phyloP scores from a whole-genome alignment of 768 basidiomycete genomes.

The Boletus pseudopeckii region DNA sequence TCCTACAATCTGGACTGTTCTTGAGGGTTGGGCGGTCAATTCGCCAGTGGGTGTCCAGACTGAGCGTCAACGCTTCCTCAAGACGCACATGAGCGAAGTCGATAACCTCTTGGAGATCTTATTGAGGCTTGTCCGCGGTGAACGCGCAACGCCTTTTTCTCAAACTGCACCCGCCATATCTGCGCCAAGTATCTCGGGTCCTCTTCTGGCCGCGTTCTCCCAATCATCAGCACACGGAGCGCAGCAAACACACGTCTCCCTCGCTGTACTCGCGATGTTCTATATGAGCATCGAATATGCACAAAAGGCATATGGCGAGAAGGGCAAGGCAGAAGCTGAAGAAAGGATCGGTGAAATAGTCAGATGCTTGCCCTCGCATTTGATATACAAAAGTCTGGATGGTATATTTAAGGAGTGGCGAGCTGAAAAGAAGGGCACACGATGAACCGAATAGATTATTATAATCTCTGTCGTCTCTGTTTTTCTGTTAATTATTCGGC shows the following conservation, averaged over 20 bases:
- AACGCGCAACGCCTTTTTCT: conserved; percentile 70
- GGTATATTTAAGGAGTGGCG: conserved; percentile 93
- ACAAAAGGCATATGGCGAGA: conserved; percentile 59
- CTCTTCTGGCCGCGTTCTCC: conserved; percentile 64
- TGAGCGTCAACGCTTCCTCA: conserved; percentile 85
- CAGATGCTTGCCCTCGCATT: conserved; percentile 78
- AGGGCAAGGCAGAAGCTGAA: conserved; percentile 70
- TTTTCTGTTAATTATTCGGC: conserved; percentile 9
- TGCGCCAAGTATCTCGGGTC: conserved; percentile 62
- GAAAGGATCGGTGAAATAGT: conserved; percentile 85
- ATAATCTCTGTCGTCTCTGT: background rate
- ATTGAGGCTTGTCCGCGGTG: conserved; percentile 86
- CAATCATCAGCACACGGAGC: conserved; percentile 77
- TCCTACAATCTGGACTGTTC: conserved; percentile 85
- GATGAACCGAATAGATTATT: conserved; percentile 23
- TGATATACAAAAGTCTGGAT: conserved; percentile 89
- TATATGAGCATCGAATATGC: conserved; percentile 82
- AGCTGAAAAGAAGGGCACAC: conserved; percentile 74
- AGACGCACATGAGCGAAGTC: conserved; percentile 80
- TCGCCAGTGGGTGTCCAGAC: conserved; percentile 71
- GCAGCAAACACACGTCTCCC: conserved; percentile 91
- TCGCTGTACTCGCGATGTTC: conserved; percentile 91
- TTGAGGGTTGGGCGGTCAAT: conserved; percentile 87
- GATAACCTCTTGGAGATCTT: conserved; percentile 93
- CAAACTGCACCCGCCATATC: conserved; percentile 60